phyloP scores from a whole-genome alignment of 495 filamentous ascomycete species.

The Hypomontagnella monticulosa region DNA sequence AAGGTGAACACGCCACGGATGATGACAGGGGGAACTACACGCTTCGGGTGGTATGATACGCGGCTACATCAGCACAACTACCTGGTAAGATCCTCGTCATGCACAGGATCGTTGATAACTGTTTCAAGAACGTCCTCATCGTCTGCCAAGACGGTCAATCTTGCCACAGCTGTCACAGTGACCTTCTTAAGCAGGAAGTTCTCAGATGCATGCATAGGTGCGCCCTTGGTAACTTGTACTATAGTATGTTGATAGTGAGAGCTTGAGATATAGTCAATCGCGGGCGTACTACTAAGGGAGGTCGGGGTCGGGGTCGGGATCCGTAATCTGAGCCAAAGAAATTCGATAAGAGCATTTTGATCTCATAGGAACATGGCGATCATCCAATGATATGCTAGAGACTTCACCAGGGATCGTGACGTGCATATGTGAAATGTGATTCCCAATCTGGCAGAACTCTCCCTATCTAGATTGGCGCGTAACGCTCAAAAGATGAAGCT shows the following conservation, averaged over 20 bases:
- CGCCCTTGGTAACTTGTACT: constrained; percentile 6
- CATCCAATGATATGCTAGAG: constrained; percentile 12
- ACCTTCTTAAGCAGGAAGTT: constrained; percentile 27
- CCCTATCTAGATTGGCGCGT: constrained; percentile 14
- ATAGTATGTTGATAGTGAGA: too few relatives aligned
- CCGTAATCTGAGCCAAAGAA: too few relatives aligned
- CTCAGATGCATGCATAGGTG: constrained; percentile 11
- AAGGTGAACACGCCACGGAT: constrained; percentile 14
- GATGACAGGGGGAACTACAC: constrained; percentile 21
- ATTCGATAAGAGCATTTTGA: constrained; percentile 3
- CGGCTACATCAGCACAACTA: constrained; percentile 16
- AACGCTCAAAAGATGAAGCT: background rate
- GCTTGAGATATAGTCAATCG: background rate
- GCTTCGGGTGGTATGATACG: constrained; percentile 14
- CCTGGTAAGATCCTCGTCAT: constrained; percentile 6
- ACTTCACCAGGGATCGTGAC: constrained; percentile 30
- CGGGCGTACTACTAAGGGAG: background rate
- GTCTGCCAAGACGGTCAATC: constrained; percentile 30
- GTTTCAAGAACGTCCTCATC: constrained; percentile 13
- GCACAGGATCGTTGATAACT: constrained; percentile 22
- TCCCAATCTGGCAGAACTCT: constrained; percentile 1
- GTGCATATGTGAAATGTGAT: constrained; percentile 27
- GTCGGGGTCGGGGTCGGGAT: too few relatives aligned
- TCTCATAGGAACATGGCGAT: constrained; percentile 4
- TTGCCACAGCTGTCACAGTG: background rate